These are phyloP conservation scores for Myxozyma vanderwaltii DNA, from an alignment of 805 yeast genomes.

Conservation along the genomic window DNA sequence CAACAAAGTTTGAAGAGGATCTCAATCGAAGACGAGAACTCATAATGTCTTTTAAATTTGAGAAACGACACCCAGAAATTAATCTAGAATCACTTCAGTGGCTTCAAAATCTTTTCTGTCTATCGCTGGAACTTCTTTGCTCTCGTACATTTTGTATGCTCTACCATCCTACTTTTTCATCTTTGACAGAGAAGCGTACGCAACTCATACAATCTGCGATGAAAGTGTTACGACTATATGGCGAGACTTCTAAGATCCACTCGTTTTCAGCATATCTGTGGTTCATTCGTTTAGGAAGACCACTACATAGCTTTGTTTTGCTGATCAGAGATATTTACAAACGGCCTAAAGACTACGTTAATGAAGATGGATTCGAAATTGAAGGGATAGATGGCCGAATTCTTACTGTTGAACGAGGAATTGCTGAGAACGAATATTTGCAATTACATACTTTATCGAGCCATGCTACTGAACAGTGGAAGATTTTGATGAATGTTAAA, in stretches of 20 bases:
- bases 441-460: neutral
- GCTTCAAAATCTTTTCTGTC: neutral
- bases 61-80: constrained; percentile 12
- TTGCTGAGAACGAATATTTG: constrained; percentile 5
- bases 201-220: constrained; percentile 10
- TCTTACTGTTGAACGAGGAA: constrained; percentile 4
- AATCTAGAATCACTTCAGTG: neutral
- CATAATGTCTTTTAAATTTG: constrained; percentile 5
- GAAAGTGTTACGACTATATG: constrained; percentile 13
- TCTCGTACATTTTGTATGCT: constrained; percentile 11
- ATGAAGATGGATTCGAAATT: constrained; percentile 7
- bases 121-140: constrained; percentile 1
- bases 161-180: constrained; percentile 8
- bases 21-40: constrained; percentile 1
- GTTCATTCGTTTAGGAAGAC: constrained; percentile 16
- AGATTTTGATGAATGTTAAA: constrained; percentile 11
- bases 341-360: constrained; percentile 5
- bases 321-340: constrained; percentile 17
- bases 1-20: neutral
- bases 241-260: constrained; percentile 1
- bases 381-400: constrained; percentile 17
- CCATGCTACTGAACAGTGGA: constrained; percentile 17
- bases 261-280: constrained; percentile 1
- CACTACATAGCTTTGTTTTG: constrained; percentile 16
- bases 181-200: constrained; percentile 4